phyloP scores from a whole-genome alignment of 2,329 filamentous ascomycete species.

The Fusarium sp. region DNA sequence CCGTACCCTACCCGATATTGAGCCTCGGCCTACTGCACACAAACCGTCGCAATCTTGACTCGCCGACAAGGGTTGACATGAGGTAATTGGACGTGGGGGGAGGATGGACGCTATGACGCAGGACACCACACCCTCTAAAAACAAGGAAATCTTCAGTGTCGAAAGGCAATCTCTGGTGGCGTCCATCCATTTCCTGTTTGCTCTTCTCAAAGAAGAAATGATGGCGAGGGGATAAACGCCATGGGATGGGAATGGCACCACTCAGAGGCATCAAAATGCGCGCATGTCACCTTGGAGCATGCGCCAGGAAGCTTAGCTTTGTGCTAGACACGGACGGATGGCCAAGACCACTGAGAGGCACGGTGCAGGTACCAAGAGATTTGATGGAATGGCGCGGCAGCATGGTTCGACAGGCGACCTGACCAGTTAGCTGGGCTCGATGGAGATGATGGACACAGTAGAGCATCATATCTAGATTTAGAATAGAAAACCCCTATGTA shows the following conservation, averaged over 20 bases:
- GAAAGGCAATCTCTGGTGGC: slow-evolving; percentile 3
- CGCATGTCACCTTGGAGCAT: neutral
- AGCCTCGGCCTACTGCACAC: neutral
- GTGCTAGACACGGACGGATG: neutral
- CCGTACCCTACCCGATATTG: neutral
- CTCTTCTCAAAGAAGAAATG: neutral
- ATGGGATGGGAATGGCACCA: neutral
- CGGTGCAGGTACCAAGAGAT: neutral
- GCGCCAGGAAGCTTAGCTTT: neutral
- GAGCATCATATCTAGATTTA: neutral
- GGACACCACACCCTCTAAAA: neutral
- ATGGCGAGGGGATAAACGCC: neutral
- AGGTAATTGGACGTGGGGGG: neutral
- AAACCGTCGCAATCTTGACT: neutral
- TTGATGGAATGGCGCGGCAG: neutral
- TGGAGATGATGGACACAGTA: no score
- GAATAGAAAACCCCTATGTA: neutral
- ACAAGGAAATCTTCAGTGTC: neutral
- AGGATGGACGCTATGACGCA: neutral
- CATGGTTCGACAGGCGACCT: neutral
- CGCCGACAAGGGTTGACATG: neutral
- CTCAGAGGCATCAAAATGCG: neutral
- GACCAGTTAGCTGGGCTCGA: neutral
- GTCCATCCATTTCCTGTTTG: neutral
- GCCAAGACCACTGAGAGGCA: neutral